These are phyloP conservation scores for Sarocladiaceae sp. DNA, from an alignment of 2,329 filamentous ascomycete species.

Conservation along the genomic window DNA sequence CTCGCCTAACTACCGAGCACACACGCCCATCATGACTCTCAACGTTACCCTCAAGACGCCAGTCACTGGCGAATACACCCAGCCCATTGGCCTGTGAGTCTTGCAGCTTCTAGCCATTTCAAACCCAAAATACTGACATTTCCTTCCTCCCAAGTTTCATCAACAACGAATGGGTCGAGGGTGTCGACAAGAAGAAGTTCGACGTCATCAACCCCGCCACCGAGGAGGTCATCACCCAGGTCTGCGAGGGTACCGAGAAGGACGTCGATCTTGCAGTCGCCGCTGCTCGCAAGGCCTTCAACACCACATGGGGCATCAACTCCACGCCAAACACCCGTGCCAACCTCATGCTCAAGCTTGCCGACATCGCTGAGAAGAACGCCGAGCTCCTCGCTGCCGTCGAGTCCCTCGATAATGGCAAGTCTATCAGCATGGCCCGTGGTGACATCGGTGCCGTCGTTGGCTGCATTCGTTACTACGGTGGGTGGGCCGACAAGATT, in stretches of 20 bases:
- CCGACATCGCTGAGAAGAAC: slow-evolving; percentile 75
- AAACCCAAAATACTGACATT: slow-evolving; percentile 17
- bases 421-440: slow-evolving; percentile 69
- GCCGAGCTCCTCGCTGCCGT: slow-evolving; percentile 68
- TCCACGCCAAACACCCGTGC: slow-evolving; percentile 65
- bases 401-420: slow-evolving; percentile 85
- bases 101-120: neutral
- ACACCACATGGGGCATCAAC: slow-evolving; percentile 62
- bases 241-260: slow-evolving; percentile 83
- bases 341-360: slow-evolving; percentile 65
- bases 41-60: slow-evolving; percentile 63
- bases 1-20: slow-evolving; percentile 7
- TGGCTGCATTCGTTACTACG: slow-evolving; percentile 66
- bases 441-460: slow-evolving; percentile 65
- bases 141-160: slow-evolving; percentile 60
- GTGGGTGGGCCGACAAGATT: slow-evolving; percentile 88
- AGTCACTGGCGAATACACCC: slow-evolving; percentile 50
- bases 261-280: slow-evolving; percentile 74
- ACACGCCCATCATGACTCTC: slow-evolving; percentile 36
- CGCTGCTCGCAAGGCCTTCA: slow-evolving; percentile 80
- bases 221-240: slow-evolving; percentile 77
- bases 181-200: slow-evolving; percentile 81
- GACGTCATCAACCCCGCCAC: slow-evolving; percentile 85
- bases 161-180: slow-evolving; percentile 80
- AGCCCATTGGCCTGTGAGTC: slow-evolving; percentile 56